A percentile compares a stretch with the other conserved stretches of the same genome.
phyloP scores from a whole-genome alignment of 805 yeast species.

The Candida nonsorbophila region DNA sequence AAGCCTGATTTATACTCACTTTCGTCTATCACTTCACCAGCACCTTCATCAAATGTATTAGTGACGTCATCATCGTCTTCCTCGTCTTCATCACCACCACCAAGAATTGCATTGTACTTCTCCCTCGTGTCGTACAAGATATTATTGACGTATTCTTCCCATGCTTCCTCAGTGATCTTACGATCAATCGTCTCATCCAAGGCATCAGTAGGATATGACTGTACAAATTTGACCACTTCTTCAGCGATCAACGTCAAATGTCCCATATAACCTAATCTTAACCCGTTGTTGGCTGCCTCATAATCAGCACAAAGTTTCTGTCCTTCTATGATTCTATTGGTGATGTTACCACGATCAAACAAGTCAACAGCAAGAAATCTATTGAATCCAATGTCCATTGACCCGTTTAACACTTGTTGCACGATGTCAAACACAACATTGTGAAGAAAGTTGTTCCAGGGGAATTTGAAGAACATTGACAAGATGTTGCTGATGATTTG shows the following conservation, averaged over 20 bases:
- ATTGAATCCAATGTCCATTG: slow-evolving; percentile 46
- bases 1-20: slow-evolving; percentile 21
- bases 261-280: slow-evolving; percentile 93
- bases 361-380: slow-evolving; percentile 50
- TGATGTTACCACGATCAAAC: slow-evolving; percentile 45
- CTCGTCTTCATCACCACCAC: slow-evolving; percentile 62
- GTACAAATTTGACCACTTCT: slow-evolving; percentile 88
- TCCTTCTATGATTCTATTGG: slow-evolving; percentile 37
- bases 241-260: slow-evolving; percentile 92
- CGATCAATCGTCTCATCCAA: slow-evolving; percentile 32
- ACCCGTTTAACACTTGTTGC: slow-evolving; percentile 43
- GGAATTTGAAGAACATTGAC: slow-evolving; percentile 40
- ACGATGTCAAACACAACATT: slow-evolving; percentile 44
- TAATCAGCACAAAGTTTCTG: slow-evolving; percentile 62
- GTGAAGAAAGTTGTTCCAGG: slow-evolving; percentile 44
- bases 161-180: slow-evolving; percentile 41
- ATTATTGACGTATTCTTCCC: slow-evolving; percentile 81
- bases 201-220: slow-evolving; percentile 29
- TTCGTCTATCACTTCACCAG: slow-evolving; percentile 34
- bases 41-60: slow-evolving; percentile 29
- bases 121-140: slow-evolving; percentile 85
- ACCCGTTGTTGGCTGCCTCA: slow-evolving; percentile 42
- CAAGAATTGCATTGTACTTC: slow-evolving; percentile 89
- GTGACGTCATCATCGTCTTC: slow-evolving; percentile 25
- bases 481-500: slow-evolving; percentile 38